These are phyloP conservation scores for Aureobasidium lini DNA, from an alignment of 2,329 filamentous ascomycete species.

Conservation along the genomic window DNA sequence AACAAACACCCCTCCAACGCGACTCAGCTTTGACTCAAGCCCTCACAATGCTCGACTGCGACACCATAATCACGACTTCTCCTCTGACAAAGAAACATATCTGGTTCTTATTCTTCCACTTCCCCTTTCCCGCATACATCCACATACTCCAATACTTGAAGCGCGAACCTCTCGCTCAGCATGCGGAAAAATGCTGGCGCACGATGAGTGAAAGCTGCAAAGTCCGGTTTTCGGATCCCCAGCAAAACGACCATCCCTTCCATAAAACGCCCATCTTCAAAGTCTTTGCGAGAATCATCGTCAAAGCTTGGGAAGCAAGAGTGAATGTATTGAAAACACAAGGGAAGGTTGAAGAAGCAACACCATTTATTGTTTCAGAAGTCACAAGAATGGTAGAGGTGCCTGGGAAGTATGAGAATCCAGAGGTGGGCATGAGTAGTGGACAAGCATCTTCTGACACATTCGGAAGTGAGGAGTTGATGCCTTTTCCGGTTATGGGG, in stretches of 20 bases:
- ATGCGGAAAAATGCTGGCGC: constrained; percentile 36
- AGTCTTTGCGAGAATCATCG: constrained; percentile 48
- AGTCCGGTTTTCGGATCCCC: constrained; percentile 24
- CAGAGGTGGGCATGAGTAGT: not conserved
- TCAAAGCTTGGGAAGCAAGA: constrained; percentile 56
- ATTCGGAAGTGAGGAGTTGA: not conserved
- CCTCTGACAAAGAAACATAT: constrained; percentile 33
- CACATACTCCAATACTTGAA: constrained; percentile 38
- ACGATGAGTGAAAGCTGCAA: constrained; percentile 40
- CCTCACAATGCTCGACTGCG: constrained; percentile 37
- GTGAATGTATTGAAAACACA: not conserved
- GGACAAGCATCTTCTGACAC: too few relatives aligned
- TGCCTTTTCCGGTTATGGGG: not conserved
- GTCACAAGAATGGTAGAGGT: not conserved
- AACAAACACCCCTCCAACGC: constrained; percentile 20
- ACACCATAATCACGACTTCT: constrained; percentile 39
- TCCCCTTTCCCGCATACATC: constrained; percentile 44
- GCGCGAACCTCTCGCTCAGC: constrained; percentile 27
- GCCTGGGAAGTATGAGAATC: not conserved
- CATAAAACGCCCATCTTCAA: constrained; percentile 17
- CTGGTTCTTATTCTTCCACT: constrained; percentile 39
- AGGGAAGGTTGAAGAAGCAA: not conserved
- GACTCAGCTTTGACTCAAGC: constrained; percentile 27
- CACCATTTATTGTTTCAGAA: not conserved
- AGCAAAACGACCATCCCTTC: constrained; percentile 21